Base-by-base conservation (phyloP, 202 grass and related monocot genomes). In the Eragrostis tef region DNA sequence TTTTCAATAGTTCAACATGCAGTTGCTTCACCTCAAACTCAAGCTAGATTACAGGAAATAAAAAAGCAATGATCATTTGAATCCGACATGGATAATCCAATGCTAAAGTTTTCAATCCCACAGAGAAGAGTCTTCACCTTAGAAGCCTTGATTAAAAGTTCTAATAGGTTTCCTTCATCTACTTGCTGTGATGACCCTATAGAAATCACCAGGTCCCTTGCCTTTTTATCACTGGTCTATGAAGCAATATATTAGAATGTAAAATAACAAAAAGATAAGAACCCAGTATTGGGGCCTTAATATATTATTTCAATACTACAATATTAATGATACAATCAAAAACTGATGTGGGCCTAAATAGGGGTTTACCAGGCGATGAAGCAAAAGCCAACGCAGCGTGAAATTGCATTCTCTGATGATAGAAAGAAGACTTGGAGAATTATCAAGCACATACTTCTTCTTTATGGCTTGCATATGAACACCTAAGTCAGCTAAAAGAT, bases 351-450 rank as follows among this genome's bases (percentile, higher is more conserved):
- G 70, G 70, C 71, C 21, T 70, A 56, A 62, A 65, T 34, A 66
- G 56, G 44, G 48, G n/a, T 63, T 88, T 84, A 94, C 92, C 88
- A 85, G 89, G 90, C 78, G 82, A 64, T 94, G 92, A 89, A 94
- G 89, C 84, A 94, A 94, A 79, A 94, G 48, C 92, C 92, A 94
- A 57, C 86, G 84, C 73, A 94, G 75, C 11, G 88, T 85, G 60
- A 61, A 74, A 84, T 94, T 94, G 84, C 92, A 94, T 51, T 84
- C 81, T 87, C 82, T 94, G 21, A 85, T 78, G 72, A 91, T 27
- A 24, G 81, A 91, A 91, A 94, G 34, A 42, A 91, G 80, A 51
- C 71, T 48, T 75, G 67, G 78, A 78, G 78, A 89, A 60, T 87
- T 91, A 81, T 87, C 79, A 75, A 91, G 79, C 27, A 91, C 79